A percentile compares a stretch with the other conserved stretches of the same genome.
Evolutionary conservation across 164 flowering plant species (phyloP).

Genomic region (Vitis amurensis): DNA sequence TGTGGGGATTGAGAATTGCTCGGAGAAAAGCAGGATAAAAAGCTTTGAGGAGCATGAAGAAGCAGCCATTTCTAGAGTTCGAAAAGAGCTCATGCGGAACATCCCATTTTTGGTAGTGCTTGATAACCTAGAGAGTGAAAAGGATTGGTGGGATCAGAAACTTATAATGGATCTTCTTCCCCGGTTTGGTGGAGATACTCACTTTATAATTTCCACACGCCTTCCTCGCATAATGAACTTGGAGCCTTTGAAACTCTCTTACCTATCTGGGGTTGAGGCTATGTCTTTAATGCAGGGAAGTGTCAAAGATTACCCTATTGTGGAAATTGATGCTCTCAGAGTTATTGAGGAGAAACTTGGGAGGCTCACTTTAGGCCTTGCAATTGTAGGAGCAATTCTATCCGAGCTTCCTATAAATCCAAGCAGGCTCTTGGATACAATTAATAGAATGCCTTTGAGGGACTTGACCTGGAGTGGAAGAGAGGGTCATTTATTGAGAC

Average conservation of each 20-base stretch:
- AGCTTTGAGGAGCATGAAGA: constrained; percentile 95
- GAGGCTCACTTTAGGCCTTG: constrained; percentile 79
- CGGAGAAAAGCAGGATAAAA: constrained; percentile 56
- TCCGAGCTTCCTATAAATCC: constrained; percentile 92
- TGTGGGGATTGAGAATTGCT: constrained; percentile 64
- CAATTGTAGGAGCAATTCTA: constrained; percentile 75
- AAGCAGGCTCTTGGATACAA: constrained; percentile 70
- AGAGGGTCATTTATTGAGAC: constrained; percentile 47
- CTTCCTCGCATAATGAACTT: constrained; percentile 76
- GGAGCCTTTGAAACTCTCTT: constrained; percentile 84
- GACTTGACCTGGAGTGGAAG: constrained; percentile 58
- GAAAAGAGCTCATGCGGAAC: constrained; percentile 88
- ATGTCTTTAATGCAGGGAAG: constrained; percentile 80
- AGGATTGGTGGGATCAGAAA: constrained; percentile 95
- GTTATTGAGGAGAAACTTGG: constrained; percentile 84
- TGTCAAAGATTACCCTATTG: constrained; percentile 50
- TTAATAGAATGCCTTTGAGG: constrained; percentile 77
- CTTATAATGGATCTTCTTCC: constrained; percentile 93
- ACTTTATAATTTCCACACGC: constrained; percentile 78
- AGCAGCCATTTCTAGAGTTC: constrained; percentile 65
- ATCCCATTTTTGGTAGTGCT: constrained; percentile 86
- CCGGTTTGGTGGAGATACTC: constrained; percentile 91
- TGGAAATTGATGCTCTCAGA: constrained; percentile 74
- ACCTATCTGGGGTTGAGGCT: constrained; percentile 89
- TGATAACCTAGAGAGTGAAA: constrained; percentile 91